Conservation (phyloP, 1,284 basidiomycete species). For the Agroathelia rolfsii region DNA sequence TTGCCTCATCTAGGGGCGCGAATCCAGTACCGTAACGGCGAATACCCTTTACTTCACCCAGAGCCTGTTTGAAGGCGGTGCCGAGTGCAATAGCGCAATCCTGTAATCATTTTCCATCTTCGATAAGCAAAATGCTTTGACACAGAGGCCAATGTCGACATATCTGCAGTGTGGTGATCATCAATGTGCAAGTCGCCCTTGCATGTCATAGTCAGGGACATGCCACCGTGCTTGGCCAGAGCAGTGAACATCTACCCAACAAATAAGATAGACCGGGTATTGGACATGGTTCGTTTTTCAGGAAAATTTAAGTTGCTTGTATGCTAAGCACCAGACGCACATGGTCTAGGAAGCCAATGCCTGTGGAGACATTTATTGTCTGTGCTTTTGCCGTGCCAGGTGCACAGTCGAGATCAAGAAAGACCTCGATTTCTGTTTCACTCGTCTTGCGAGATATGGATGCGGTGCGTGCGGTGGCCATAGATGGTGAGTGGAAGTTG, state of each 20-base stretch:
- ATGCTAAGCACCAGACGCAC: slow-evolving; percentile 40
- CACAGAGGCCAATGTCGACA: slow-evolving; percentile 8
- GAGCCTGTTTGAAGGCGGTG: slow-evolving; percentile 89
- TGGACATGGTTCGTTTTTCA: slow-evolving; percentile 3
- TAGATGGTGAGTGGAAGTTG: slow-evolving; percentile 10
- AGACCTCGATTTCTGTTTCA: slow-evolving; percentile 86
- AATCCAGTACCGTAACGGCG: slow-evolving; percentile 93
- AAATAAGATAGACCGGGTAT: slow-evolving; percentile 7
- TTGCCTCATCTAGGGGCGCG: slow-evolving; percentile 93
- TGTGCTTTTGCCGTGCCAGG: slow-evolving; percentile 59
- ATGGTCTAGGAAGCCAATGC: slow-evolving; percentile 98
- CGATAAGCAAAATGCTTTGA: slow-evolving; percentile 13
- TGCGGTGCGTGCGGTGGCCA: slow-evolving; percentile 53
- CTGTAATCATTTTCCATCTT: slow-evolving; percentile 63
- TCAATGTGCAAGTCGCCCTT: slow-evolving; percentile 97
- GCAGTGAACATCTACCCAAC: slow-evolving; percentile 84
- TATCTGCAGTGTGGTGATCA: slow-evolving; percentile 97
- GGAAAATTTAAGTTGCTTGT: not conserved
- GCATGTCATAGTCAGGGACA: slow-evolving; percentile 85
- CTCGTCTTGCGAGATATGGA: slow-evolving; percentile 80
- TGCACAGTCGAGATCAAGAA: slow-evolving; percentile 74
- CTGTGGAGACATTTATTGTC: slow-evolving; percentile 82
- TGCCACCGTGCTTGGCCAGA: slow-evolving; percentile 87
- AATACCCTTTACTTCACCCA: slow-evolving; percentile 94
- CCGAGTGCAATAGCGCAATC: slow-evolving; percentile 91